Evolutionary conservation across 768 basidiomycete genomes (phyloP), one percentile per base, ranked within the genome.

Genomic region (Gymnopilus dilepis): DNA sequence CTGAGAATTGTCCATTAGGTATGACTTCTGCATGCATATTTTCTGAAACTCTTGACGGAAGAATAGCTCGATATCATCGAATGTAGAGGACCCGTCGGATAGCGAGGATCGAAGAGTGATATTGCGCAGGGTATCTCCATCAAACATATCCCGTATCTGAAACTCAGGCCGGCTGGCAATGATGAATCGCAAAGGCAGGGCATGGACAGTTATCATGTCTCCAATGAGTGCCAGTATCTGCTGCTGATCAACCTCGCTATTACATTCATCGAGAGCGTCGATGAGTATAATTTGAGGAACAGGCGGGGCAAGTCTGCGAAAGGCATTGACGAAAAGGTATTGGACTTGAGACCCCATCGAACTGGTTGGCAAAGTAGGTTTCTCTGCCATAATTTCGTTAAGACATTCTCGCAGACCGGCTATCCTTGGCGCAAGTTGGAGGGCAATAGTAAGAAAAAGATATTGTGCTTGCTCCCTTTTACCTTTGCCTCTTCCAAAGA

Each of bases 191-290:
- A 60, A 43, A 11, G 59, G 59, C n/a, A 59, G n/a, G 11, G 47
- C 28, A 37, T 51, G 31, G 38, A 47, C 21, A 52, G 33, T 37
- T 33, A 59, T 24, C 8, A 50, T 40, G 26, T 51, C 19, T 2
- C 52, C 52, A 53, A 53, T 53, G 37, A 59, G 45, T 19, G n/a
- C 9, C 30, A 41, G 30, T 12, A 38, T 34, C 13, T 8, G 21
- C 9, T 24, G 17, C 38, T 47, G 37, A 41, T 38, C 22, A 37
- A 9, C 6, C 6, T 37, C 37, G 15, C 47, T 22, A 38, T 33
- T 26, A 15, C 59, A 60, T 48, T 64, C 59, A 33, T 64, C 63
- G n/a, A 64, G 50, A 26, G 54, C 54, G 38, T 64, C 63, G 13
- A 60, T 60, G 17, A 64, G 47, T 7, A 64, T 47, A n/a, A 41